Evolutionary conservation across 306 rosid genomes (phyloP), one percentile per base, ranked within the genome.

Genomic region (Urtica urens): DNA sequence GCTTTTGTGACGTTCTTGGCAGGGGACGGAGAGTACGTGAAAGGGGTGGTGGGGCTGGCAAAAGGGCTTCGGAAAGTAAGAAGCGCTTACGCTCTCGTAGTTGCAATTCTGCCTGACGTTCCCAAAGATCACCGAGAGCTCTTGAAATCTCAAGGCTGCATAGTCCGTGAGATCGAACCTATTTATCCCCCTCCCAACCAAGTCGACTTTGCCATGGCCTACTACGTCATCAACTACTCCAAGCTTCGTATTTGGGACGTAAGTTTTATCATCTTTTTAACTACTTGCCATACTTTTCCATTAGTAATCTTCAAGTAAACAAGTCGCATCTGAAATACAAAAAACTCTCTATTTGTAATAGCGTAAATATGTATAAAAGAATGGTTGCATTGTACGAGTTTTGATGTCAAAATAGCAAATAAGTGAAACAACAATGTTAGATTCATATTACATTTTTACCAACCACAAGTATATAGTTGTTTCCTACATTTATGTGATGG

Each of bases 241-340:
- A 80, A 80, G 54, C 88, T 80, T 17, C 80, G 78, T 15, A 80
- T 76, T 46, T 80, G 88, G 88, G 53, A 76, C 28, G 88, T 76
- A 72, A 63, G 78, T 53, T 30, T 6, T n/a, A n/a, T n/a, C n/a
- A n/a, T n/a, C 38, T 26, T 15, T 4, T 38, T 9, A 2, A 9
- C 12, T 25, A 46, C 10, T 15, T 10, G 2, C n/a, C 10, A 12
- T 35, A 1, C 40, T 2, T 23, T 10, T 16, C 13, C 30, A 50
- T 19, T 11, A 4, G 6, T 8, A 13, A 12, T 1, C 1, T 18
- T 25, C 11, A 38, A 1, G 10, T 1, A 23, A 10, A 3, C n/a
- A n/a, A n/a, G n/a, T n/a, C n/a, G n/a, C n/a, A n/a, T n/a, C n/a
- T n/a, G n/a, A n/a, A n/a, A n/a, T n/a, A n/a, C n/a, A n/a, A n/a